Evolutionary conservation across 2,329 filamentous ascomycete genomes (phyloP), one percentile per base, ranked within the genome.

Genomic region (Diaporthe citrichinensis): DNA sequence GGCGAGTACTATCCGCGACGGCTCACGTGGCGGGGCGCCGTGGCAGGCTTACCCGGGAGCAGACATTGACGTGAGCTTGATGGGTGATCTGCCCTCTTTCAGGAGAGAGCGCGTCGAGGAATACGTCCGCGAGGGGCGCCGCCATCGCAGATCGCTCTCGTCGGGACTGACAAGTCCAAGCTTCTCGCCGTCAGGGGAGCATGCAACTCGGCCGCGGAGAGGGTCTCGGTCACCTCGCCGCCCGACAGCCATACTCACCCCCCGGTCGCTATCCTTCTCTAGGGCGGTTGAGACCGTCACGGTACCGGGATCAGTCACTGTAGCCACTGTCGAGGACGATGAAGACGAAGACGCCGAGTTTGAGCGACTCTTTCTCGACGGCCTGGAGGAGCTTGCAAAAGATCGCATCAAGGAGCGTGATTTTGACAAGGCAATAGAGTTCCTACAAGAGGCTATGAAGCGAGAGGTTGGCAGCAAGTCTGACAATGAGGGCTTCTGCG

Each of bases 371-470:
- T 76, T 79, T 15, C 72, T 80, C 25, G 74, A 76, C 17, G 78
- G 77, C n/a, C 76, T 81, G 3, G 77, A 78, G 41, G 78, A 81
- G 44, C 73, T 80, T 14, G 80, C 80, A 8, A 75, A 75, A 12
- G 78, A 79, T 15, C 78, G 79, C 72, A 79, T 81, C 59, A 75
- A 76, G 61, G 77, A 62, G 12, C 76, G 77, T 1, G 76, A 80
- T 41, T 80, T 78, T 36, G 44, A 58, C 55, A 79, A 80, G 44
- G 79, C 80, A 9, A 73, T 79, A n/a, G 73, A 77, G 3, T 79
- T 80, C 36, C 65, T 81, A 1, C 62, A 78, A 36, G 59, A 78
- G n/a, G 80, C 79, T 3, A 68, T 79, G 49, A 69, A 76, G 39
- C 57, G 49, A 31, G 71, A 71, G 28, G 72, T 67, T 36, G 49